Conservation (phyloP, 176 grass and related monocot genomes). For the Musa beccarii region DNA sequence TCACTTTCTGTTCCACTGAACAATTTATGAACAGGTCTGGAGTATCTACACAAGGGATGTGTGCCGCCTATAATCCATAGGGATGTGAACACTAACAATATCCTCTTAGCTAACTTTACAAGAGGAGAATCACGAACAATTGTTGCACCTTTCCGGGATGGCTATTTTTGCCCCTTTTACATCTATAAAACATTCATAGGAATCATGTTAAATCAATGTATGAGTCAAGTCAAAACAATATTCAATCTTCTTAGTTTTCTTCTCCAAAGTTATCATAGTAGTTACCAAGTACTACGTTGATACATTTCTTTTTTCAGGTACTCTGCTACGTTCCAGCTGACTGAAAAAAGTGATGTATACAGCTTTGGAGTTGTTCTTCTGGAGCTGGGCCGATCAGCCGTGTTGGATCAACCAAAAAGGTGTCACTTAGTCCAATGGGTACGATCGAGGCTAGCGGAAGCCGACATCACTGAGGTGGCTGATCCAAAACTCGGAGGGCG, state of each 20-base stretch:
- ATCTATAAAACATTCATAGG: too few species aligned
- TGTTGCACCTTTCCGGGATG: too few species aligned
- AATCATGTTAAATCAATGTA: too few species aligned
- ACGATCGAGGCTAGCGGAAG: slow-evolving; percentile 21
- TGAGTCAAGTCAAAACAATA: too few species aligned
- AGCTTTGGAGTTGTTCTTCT: too few species aligned
- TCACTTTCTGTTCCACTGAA: background rate
- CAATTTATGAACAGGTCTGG: background rate
- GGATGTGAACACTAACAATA: slow-evolving; percentile 15
- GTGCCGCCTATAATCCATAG: slow-evolving; percentile 10
- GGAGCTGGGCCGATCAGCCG: slow-evolving; percentile 5
- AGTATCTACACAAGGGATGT: slow-evolving; percentile 14
- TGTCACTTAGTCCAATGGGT: slow-evolving; percentile 17
- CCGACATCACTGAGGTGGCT: slow-evolving; percentile 18
- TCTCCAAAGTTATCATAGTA: too few species aligned
- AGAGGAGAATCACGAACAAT: too few species aligned
- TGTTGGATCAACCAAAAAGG: background rate
- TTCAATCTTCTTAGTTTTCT: too few species aligned
- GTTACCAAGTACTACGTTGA: background rate
- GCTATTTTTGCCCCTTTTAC: too few species aligned
- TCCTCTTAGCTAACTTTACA: background rate
- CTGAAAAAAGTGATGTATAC: too few species aligned
- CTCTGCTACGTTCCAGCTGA: background rate
- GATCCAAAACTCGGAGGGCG: slow-evolving; percentile 11
- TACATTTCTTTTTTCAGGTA: background rate